phyloP scores from a whole-genome alignment of 371 early-diverging fungal species.

The Circinella minor region DNA sequence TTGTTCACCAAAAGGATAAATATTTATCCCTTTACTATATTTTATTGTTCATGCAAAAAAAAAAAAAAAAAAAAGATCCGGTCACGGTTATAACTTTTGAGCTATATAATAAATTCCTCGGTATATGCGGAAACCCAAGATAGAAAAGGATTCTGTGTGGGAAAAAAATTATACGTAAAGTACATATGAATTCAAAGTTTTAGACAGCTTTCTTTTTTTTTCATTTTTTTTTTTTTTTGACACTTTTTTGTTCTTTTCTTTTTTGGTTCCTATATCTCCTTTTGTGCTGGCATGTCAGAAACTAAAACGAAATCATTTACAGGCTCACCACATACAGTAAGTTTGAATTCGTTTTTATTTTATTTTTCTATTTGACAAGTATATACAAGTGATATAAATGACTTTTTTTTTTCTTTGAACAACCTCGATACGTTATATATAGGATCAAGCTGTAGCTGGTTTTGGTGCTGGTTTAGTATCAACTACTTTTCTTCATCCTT shows the following conservation, averaged over 20 bases:
- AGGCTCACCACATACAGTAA: slow-evolving; percentile 28
- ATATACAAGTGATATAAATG: too few species aligned
- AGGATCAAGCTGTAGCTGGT: slow-evolving; percentile 93
- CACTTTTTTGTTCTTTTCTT: neutral
- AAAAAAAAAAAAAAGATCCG: too few species aligned
- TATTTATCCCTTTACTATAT: too few species aligned
- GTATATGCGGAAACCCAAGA: too few species aligned
- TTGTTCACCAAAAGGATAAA: too few species aligned
- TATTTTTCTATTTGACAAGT: neutral
- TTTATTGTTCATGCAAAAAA: too few species aligned
- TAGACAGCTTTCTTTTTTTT: neutral
- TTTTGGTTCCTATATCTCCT: neutral
- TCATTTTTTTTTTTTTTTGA: neutral
- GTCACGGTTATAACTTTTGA: too few species aligned
- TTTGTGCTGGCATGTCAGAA: slow-evolving; percentile 9
- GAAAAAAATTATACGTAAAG: neutral
- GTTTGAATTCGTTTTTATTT: neutral
- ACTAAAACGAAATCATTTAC: slow-evolving; percentile 32
- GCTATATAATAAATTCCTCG: neutral
- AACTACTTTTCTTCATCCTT: slow-evolving; percentile 84
- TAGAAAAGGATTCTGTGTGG: too few species aligned
- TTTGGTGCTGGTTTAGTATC: slow-evolving; percentile 86
- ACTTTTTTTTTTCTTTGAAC: too few species aligned
- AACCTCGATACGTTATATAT: too few species aligned
- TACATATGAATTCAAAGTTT: too few species aligned